Base-by-base conservation (phyloP, 225 moss, liverwort and hornwort genomes). In the Thuidium tamariscinum region DNA sequence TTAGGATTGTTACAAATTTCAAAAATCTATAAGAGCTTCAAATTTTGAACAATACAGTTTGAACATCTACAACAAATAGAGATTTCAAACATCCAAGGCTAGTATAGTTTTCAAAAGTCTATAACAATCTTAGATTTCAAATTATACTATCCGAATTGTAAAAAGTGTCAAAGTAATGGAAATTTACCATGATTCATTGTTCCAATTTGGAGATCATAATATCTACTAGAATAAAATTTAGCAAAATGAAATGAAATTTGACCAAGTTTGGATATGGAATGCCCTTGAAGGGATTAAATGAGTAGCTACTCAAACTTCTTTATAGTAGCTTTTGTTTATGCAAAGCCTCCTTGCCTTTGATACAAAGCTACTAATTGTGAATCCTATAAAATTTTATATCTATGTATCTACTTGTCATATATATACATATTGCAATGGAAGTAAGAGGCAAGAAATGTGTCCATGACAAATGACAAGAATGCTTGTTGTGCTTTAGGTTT, bases 241-340 rank as follows among this genome's bases (percentile, higher is more conserved):
- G 1, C 16, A 34, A 34, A 34, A 4, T 64, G n/a, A n/a, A n/a
- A 63, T 9, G 34, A 63, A 63, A 1, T 34, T 59, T 62, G 64
- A 63, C 18, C 17, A 64, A 64, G 17, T 64, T 0, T 2, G 3
- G 2, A 64, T 1, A 34, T 64, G 1, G 18, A 64, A 34, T 64
- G 34, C 1, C 16, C 4, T 64, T 18, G 2, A 64, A 5, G 2
- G 5, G 17, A n/a, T 64, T 7, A 12, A 34, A 1, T 1, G 37
- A 36, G 3, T 21, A 21, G 21, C 21, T 34, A 9, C 2, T 36
- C 36, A 20, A 66, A 65, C 12, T 66, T 21, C 11, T 9, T 36
- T 3, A 36, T 0, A 0, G 21, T 36, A 21, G 18, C 17, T 18
- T 20, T 0, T 10, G 3, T 66, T 0, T 37, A 12, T 21, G 5